Evolutionary conservation across 2,329 filamentous ascomycete genomes (phyloP).

Genomic region (Boeremia exigua): DNA sequence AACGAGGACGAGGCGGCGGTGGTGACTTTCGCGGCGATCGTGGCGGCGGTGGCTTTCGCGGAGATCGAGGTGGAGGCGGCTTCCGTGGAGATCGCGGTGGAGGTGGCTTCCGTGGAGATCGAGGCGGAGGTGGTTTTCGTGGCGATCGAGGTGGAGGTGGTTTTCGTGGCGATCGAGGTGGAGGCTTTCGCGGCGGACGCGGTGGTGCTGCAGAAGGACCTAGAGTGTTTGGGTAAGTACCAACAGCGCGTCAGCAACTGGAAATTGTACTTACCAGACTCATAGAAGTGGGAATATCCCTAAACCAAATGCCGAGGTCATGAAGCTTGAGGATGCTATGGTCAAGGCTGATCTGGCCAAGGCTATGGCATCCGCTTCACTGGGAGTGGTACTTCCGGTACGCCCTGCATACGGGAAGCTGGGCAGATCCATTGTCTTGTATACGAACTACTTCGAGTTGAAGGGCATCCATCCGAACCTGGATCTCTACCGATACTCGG

Average conservation of each 20-base stretch:
- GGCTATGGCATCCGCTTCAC: constrained; percentile 29
- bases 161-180: constrained; percentile 19
- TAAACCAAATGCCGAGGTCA: constrained; percentile 39
- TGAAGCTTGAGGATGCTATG: constrained; percentile 37
- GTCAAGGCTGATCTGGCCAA: constrained; percentile 38
- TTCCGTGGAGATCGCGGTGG: constrained; percentile 8
- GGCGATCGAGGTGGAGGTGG: constrained; percentile 16
- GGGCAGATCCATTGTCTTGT: constrained; percentile 48
- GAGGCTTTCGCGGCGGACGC: constrained; percentile 9
- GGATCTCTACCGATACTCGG: constrained; percentile 36
- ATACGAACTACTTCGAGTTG: constrained; percentile 51
- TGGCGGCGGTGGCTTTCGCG: constrained; percentile 15
- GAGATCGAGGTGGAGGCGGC: constrained; percentile 19
- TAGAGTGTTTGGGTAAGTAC: constrained; percentile 33
- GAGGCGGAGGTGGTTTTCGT: constrained; percentile 9
- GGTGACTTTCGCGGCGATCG: constrained; percentile 10
- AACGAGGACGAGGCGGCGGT: constrained; percentile 27
- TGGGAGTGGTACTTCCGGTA: constrained; percentile 31
- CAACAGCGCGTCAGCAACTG: background rate
- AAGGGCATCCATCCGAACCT: constrained; percentile 38
- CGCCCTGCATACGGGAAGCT: constrained; percentile 44
- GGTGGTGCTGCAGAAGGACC: constrained; percentile 18
- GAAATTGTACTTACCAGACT: background rate
- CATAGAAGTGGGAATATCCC: constrained; percentile 39
- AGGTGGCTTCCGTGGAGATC: constrained; percentile 17